Percentiles rank a stretch among this genome's conserved stretches.
Evolutionary conservation across 1,139 yeast genomes (phyloP).

Genomic region (Diutina siamensis): DNA sequence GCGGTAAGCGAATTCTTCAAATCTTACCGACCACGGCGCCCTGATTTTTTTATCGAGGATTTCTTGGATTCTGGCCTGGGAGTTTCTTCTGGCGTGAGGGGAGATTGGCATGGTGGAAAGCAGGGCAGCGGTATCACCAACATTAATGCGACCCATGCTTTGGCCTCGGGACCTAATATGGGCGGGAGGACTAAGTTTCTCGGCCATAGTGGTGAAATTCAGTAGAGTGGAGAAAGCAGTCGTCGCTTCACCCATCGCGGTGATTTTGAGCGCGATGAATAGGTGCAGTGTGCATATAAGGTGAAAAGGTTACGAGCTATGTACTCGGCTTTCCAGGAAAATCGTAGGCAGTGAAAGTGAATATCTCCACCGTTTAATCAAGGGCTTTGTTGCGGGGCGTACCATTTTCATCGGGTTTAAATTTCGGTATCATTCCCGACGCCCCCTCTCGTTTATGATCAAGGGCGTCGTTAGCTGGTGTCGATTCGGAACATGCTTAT

Average conservation of each 20-base stretch:
- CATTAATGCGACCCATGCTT: constrained; percentile 44
- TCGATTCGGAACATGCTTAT: too few relatives aligned
- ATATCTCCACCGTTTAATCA: too few relatives aligned
- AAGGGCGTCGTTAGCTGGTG: too few relatives aligned
- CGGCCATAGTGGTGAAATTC: too few relatives aligned
- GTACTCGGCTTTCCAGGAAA: too few relatives aligned
- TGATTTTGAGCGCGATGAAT: neutral
- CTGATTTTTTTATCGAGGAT: constrained; percentile 18
- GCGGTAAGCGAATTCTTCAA: constrained; percentile 51
- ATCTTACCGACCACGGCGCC: constrained; percentile 34
- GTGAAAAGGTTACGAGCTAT: neutral
- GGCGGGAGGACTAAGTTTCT: neutral
- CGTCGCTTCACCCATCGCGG: constrained; percentile 1
- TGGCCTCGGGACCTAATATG: constrained; percentile 14
- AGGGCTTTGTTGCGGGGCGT: too few relatives aligned
- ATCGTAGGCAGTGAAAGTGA: too few relatives aligned
- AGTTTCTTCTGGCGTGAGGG: constrained; percentile 21
- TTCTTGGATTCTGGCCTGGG: constrained; percentile 23
- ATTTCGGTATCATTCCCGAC: too few relatives aligned
- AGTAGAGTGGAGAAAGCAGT: too few relatives aligned
- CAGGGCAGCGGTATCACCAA: constrained; percentile 46
- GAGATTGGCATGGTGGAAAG: constrained; percentile 36
- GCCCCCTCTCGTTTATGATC: too few relatives aligned
- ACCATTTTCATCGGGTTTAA: too few relatives aligned
- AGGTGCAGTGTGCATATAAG: neutral